Percentiles rank a stretch among this genome's conserved stretches.
Evolutionary conservation across 305 asterid genomes (phyloP).

Genomic region (Solanum aculeatissimum): DNA sequence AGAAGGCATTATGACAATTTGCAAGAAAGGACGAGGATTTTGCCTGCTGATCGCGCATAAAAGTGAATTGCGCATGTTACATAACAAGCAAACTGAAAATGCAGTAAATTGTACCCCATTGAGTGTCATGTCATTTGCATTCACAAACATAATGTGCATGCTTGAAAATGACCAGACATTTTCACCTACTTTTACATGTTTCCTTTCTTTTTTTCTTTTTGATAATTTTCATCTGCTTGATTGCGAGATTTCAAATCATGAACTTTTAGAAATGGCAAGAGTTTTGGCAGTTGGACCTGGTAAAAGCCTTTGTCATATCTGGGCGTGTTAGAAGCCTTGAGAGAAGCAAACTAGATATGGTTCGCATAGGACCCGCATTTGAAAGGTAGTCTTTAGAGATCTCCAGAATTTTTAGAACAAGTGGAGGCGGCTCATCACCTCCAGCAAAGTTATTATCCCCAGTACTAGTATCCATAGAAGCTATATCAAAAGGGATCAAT

Average conservation of each 20-base stretch:
- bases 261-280: background rate
- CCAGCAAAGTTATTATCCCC: slow-evolving; percentile 20
- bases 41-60: background rate
- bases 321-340: slow-evolving; percentile 92
- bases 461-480: slow-evolving; percentile 85
- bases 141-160: background rate
- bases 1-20: background rate
- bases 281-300: slow-evolving; percentile 29
- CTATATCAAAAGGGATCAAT: slow-evolving; percentile 88
- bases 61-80: background rate
- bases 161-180: background rate
- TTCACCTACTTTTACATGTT: background rate
- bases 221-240: background rate
- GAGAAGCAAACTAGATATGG: slow-evolving; percentile 77
- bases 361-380: slow-evolving; percentile 92
- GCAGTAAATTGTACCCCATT: background rate
- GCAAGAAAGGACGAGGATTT: background rate
- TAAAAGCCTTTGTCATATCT: slow-evolving; percentile 79
- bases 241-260: background rate
- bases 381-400: slow-evolving; percentile 77
- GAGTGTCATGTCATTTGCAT: background rate
- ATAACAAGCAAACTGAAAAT: background rate
- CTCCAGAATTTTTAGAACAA: slow-evolving; percentile 64
- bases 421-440: slow-evolving; percentile 58
- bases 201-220: no score